These are phyloP conservation scores for Lactifluus hygrophoroides DNA, from an alignment of 768 basidiomycete genomes.

Conservation along the genomic window DNA sequence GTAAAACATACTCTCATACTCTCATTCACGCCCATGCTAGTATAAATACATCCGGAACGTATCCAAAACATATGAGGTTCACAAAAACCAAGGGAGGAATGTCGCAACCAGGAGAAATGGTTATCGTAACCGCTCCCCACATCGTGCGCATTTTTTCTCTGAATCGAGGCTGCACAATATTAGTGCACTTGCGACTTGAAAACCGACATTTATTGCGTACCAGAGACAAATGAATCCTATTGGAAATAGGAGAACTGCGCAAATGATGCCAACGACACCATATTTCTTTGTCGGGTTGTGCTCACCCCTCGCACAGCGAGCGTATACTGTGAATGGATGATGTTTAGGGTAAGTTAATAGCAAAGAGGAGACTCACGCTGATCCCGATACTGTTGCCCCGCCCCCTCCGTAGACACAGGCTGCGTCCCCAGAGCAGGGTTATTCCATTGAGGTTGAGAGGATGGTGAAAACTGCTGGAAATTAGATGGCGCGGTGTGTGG, in stretches of 20 bases:
- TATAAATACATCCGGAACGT: constrained; percentile 1
- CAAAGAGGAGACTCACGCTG: constrained; percentile 11
- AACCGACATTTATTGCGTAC: constrained; percentile 15
- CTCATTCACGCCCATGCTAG: too few species aligned
- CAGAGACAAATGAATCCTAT: constrained; percentile 24
- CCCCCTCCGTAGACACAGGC: background rate
- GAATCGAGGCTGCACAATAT: constrained; percentile 18
- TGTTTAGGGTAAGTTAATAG: background rate
- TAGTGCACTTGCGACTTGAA: background rate
- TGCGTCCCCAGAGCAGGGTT: background rate
- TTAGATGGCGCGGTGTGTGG: background rate
- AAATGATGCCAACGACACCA: constrained; percentile 27
- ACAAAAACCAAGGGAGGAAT: background rate
- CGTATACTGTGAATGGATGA: constrained; percentile 15
- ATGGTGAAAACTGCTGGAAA: constrained; percentile 1
- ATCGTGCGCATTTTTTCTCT: constrained; percentile 25
- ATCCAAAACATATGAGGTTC: background rate
- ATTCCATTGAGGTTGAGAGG: background rate
- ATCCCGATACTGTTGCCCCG: constrained; percentile 17
- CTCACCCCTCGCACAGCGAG: constrained; percentile 26
- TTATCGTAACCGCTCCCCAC: constrained; percentile 18
- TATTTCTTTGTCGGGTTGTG: constrained; percentile 25
- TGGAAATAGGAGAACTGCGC: constrained; percentile 25
- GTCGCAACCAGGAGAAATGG: background rate
- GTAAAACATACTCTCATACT: too few species aligned